Evolutionary conservation across 306 rosid species (phyloP).

Genomic region (Glycine soja): DNA sequence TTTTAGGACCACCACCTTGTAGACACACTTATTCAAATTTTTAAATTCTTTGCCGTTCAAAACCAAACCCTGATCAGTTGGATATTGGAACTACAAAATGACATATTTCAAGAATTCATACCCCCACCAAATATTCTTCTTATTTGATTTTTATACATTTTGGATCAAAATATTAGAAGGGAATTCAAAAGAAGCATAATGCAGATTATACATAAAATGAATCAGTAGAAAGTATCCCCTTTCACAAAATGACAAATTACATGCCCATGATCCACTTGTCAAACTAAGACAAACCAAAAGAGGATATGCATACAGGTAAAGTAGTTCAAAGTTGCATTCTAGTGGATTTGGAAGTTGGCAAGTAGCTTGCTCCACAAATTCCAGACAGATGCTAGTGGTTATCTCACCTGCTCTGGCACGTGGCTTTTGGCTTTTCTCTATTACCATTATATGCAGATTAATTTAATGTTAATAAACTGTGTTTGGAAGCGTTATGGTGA

Average conservation of each 20-base stretch:
- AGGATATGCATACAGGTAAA: slow-evolving; percentile 33
- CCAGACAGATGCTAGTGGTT: slow-evolving; percentile 48
- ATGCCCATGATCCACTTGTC: slow-evolving; percentile 35
- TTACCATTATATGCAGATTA: slow-evolving; percentile 34
- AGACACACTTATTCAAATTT: background rate
- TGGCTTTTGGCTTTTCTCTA: slow-evolving; percentile 48
- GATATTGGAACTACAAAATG: background rate
- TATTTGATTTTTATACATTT: background rate
- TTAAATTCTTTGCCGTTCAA: background rate
- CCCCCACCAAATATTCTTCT: too few species aligned
- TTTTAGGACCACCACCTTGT: background rate
- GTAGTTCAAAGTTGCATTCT: slow-evolving; percentile 41
- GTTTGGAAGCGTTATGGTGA: slow-evolving; percentile 33
- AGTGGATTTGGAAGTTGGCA: slow-evolving; percentile 59
- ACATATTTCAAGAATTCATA: background rate
- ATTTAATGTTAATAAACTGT: slow-evolving; percentile 33
- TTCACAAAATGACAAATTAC: slow-evolving; percentile 43
- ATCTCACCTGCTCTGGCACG: slow-evolving; percentile 54
- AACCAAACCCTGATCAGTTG: background rate
- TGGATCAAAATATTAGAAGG: background rate
- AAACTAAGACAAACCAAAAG: slow-evolving; percentile 45
- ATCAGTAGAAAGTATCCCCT: background rate
- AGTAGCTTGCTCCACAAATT: slow-evolving; percentile 56
- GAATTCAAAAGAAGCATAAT: slow-evolving; percentile 7
- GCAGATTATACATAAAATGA: slow-evolving; percentile 12